phyloP scores from a whole-genome alignment of 192 early-diverging fungal genomes.

The Backusella parvicylindrica region DNA sequence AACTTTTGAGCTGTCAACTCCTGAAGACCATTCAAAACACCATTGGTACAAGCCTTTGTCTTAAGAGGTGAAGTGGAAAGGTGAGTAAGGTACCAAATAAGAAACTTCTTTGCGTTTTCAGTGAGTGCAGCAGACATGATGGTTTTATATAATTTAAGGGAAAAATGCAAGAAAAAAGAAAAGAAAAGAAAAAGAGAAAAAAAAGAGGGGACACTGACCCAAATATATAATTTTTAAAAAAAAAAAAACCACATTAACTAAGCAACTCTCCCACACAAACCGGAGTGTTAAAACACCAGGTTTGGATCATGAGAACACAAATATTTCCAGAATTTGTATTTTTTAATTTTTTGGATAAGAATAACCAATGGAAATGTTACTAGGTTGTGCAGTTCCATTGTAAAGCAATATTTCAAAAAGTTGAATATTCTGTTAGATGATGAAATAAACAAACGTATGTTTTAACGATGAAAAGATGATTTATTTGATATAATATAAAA shows the following conservation, averaged over 20 bases:
- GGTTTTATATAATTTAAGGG: background rate
- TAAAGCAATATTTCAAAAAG: too few relatives aligned
- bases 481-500: too few relatives aligned
- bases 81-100: conserved; percentile 58
- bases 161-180: background rate
- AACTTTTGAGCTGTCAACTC: conserved; percentile 70
- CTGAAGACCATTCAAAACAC: conserved; percentile 72
- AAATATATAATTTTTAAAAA: background rate
- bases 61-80: conserved; percentile 65
- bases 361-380: too few relatives aligned
- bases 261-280: background rate
- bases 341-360: too few relatives aligned
- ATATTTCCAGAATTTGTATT: too few relatives aligned
- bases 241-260: conserved; percentile 11
- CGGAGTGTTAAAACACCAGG: background rate
- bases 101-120: conserved; percentile 30
- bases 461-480: too few relatives aligned
- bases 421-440: too few relatives aligned
- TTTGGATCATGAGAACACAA: background rate
- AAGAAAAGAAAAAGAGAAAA: background rate
- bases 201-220: background rate
- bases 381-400: too few relatives aligned
- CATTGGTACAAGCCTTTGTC: conserved; percentile 80
- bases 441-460: too few relatives aligned
- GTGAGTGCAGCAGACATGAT: conserved; percentile 28